A percentile compares a stretch with the other conserved stretches of the same genome.
Conservation (phyloP, 805 yeast species). For the Yarrowia sp. region DNA sequence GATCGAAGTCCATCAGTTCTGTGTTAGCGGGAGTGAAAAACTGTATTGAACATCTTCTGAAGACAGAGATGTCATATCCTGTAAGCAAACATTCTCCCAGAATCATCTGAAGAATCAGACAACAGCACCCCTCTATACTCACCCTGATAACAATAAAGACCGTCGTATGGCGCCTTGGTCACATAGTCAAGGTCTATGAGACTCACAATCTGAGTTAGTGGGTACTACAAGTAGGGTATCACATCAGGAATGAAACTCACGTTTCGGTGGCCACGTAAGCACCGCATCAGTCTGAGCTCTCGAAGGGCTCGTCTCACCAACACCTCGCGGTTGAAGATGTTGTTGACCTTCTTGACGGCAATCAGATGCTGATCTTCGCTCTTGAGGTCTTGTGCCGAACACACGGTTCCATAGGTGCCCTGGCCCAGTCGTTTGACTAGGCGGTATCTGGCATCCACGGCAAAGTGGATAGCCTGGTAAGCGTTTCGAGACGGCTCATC, state of each 20-base stretch:
- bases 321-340: conserved; percentile 70
- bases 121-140: no score
- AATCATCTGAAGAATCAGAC: no score
- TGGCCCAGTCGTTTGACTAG: conserved; percentile 61
- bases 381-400: conserved; percentile 59
- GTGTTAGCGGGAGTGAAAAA: neutral
- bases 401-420: conserved; percentile 88
- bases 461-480: conserved; percentile 36
- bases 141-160: conserved; percentile 81
- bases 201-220: conserved; percentile 60
- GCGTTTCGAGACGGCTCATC: conserved; percentile 22
- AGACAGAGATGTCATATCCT: no score
- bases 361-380: conserved; percentile 47
- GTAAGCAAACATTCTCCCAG: no score
- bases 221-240: conserved; percentile 15
- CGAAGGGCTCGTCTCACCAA: conserved; percentile 80
- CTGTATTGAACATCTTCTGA: neutral
- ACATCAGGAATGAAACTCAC: conserved; percentile 45
- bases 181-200: conserved; percentile 78
- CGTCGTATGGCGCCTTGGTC: conserved; percentile 71
- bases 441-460: conserved; percentile 34
- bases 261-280: conserved; percentile 85
- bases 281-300: conserved; percentile 80
- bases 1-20: conserved; percentile 81
- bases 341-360: conserved; percentile 83